phyloP scores from a whole-genome alignment of 306 rosid genomes.

The Aeschynomene evenia region DNA sequence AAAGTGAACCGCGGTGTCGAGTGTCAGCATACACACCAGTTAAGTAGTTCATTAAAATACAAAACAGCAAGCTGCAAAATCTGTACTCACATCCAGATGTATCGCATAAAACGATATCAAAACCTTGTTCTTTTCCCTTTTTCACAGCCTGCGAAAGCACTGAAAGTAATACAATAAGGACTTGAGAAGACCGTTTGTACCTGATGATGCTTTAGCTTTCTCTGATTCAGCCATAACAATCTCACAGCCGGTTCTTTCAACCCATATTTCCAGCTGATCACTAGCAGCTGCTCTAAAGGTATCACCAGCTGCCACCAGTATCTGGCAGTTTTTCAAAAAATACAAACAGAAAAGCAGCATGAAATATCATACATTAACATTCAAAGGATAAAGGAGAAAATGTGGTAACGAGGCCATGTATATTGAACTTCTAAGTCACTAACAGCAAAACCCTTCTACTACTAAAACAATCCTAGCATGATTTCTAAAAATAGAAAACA shows the following conservation, averaged over 20 bases:
- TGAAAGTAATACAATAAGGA: conserved; percentile 57
- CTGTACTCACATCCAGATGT: conserved; percentile 90
- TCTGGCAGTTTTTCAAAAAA: conserved; percentile 50
- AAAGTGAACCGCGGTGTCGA: conserved; percentile 13
- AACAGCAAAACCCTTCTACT: conserved; percentile 9
- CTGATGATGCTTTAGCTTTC: conserved; percentile 84
- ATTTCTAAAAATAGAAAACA: not conserved
- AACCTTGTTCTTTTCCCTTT: conserved; percentile 77
- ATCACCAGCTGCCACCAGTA: conserved; percentile 97
- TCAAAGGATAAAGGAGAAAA: conserved; percentile 9
- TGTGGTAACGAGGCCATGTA: conserved; percentile 1
- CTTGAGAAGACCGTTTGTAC: conserved; percentile 44
- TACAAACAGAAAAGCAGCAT: conserved; percentile 22
- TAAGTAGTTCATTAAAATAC: conserved; percentile 18
- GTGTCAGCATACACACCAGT: conserved; percentile 20
- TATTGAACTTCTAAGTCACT: not conserved
- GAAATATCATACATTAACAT: conserved; percentile 3
- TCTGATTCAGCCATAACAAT: conserved; percentile 80
- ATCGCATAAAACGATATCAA: conserved; percentile 86
- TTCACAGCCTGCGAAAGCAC: conserved; percentile 94
- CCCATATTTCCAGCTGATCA: conserved; percentile 99
- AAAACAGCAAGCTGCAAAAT: conserved; percentile 20
- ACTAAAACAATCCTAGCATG: not conserved
- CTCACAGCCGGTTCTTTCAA: conserved; percentile 92
- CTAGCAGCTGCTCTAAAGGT: conserved; percentile 99